Conservation (phyloP, 176 grass and related monocot species). For the Thalia dealbata region DNA sequence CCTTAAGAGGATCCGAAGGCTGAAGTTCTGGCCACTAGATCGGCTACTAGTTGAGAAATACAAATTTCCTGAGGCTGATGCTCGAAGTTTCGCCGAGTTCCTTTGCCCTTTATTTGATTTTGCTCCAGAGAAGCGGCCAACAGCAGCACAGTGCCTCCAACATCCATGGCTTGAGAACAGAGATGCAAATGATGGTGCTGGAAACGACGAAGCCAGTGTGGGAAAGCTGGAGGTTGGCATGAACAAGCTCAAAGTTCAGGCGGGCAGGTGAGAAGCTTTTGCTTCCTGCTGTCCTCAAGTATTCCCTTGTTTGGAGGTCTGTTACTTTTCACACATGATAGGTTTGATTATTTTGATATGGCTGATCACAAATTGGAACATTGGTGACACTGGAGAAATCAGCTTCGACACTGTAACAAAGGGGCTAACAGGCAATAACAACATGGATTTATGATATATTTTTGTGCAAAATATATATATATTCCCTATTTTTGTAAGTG, state of each 20-base stretch:
- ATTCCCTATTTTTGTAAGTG: background rate
- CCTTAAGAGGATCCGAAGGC: slow-evolving; percentile 80
- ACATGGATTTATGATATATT: background rate
- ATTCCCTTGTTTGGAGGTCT: background rate
- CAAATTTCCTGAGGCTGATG: slow-evolving; percentile 52
- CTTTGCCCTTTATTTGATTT: slow-evolving; percentile 72
- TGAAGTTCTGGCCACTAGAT: slow-evolving; percentile 65
- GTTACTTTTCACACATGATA: background rate
- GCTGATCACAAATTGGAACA: slow-evolving; percentile 1
- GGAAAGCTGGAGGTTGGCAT: slow-evolving; percentile 17
- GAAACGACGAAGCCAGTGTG: slow-evolving; percentile 16
- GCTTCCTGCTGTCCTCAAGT: background rate
- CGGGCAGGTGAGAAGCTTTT: slow-evolving; percentile 4
- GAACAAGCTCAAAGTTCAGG: slow-evolving; percentile 5
- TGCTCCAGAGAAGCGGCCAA: slow-evolving; percentile 21
- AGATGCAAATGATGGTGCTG: background rate
- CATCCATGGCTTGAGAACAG: background rate
- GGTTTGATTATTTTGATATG: background rate
- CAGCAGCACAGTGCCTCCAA: slow-evolving; percentile 22
- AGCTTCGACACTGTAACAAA: background rate
- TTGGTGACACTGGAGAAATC: background rate
- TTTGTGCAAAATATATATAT: slow-evolving; percentile 9
- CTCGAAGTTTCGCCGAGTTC: slow-evolving; percentile 53
- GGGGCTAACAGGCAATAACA: slow-evolving; percentile 8
- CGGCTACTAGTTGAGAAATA: slow-evolving; percentile 71